Percentiles rank a stretch among this genome's conserved stretches.
phyloP scores from a whole-genome alignment of 345 rosid species.

The Ceriops tagal region DNA sequence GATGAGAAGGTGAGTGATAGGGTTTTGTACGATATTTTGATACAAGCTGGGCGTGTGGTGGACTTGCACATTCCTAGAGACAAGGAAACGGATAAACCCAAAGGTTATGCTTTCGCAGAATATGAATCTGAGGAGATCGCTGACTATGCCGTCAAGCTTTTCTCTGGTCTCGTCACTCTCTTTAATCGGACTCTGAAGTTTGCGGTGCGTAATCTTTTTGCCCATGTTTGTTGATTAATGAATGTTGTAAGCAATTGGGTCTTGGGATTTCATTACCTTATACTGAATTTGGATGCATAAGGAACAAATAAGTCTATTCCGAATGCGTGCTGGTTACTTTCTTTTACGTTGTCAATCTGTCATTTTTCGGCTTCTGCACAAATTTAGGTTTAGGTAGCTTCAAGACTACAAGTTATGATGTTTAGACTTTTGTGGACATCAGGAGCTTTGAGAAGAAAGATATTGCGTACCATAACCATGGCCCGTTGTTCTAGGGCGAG shows the following conservation, averaged over 20 bases:
- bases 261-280: too few relatives aligned
- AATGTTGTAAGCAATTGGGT: too few relatives aligned
- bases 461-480: too few relatives aligned
- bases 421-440: too few relatives aligned
- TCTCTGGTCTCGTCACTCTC: slow-evolving; percentile 86
- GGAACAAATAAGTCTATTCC: not conserved
- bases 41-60: slow-evolving; percentile 82
- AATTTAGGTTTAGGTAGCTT: not conserved
- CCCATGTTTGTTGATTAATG: not conserved
- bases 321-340: not conserved
- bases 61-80: slow-evolving; percentile 83
- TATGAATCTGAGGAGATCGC: slow-evolving; percentile 83
- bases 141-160: slow-evolving; percentile 85
- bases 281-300: too few relatives aligned
- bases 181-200: slow-evolving; percentile 70
- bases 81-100: slow-evolving; percentile 74
- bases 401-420: not conserved
- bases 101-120: slow-evolving; percentile 89
- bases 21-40: slow-evolving; percentile 76
- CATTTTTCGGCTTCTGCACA: not conserved
- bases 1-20: slow-evolving; percentile 87
- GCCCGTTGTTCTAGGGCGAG: too few relatives aligned
- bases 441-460: too few relatives aligned
- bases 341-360: not conserved
- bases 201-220: slow-evolving; percentile 40